Evolutionary conservation across 164 flowering plant genomes (phyloP), one percentile per base, ranked within the genome.

Genomic region (Vitis cinerea): DNA sequence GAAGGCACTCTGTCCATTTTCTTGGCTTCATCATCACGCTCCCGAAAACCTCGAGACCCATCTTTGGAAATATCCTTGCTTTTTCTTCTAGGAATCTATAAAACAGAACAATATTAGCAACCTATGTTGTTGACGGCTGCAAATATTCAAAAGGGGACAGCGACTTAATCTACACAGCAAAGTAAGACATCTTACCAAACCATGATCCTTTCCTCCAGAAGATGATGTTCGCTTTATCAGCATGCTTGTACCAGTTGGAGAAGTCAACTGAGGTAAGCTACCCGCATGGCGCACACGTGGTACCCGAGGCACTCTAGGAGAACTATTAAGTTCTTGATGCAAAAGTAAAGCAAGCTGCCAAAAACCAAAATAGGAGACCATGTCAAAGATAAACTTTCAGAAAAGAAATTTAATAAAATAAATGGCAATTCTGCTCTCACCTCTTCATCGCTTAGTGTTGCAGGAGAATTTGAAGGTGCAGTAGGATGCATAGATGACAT

Each of bases 301-400:
- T 64, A 96, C 97, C 66, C 99, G 84, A 64, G 98, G 97, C 65
- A 96, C 98, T 84, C 99, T 81, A 62, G 97, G 97, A 73, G 98
- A 93, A 75, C 99, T 96, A 74, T 96, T 96, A 50, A 96, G 94
- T 81, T 96, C 90, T 77, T 93, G 98, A 83, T 96, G 99, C 72
- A 96, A 80, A 65, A 91, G 86, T 57, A 92, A 78, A 59, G 98
- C 98, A 82, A 91, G 93, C 99, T 96, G 89, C 74, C 74, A 70
- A 65, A 72, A 66, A 23, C 17, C 51, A 27, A 59, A 56, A 37
- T 37, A 31, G 13, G 29, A 56, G 56, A 27, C 31, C 53, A 44
- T 47, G 29, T 16, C 1, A 65, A 10, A 48, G 11, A 59, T 29
- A 16, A 52, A 10, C 23, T 13, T 19, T 27, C 3, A 19, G 23